phyloP scores from a whole-genome alignment of 2,329 filamentous ascomycete species.

The Aspergillus ruber region DNA sequence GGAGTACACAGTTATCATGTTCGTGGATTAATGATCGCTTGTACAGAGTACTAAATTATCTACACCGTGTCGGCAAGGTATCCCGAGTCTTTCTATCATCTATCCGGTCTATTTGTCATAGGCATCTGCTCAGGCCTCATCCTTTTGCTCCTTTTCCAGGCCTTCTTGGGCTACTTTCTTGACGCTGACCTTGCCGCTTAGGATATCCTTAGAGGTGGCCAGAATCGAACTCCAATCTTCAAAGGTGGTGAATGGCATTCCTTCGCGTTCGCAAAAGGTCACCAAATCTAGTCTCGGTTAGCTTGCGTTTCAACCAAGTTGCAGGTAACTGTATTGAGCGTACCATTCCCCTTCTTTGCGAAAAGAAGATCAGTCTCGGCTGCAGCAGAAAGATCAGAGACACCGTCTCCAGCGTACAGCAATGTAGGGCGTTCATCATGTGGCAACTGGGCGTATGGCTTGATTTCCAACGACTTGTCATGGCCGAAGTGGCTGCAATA shows the following conservation, averaged over 20 bases:
- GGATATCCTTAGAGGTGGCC: conserved; percentile 67
- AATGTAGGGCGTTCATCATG: conserved; percentile 65
- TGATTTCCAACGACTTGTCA: conserved; percentile 89
- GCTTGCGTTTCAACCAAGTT: conserved; percentile 8
- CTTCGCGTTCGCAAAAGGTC: conserved; percentile 74
- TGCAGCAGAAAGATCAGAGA: conserved; percentile 86
- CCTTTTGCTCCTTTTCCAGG: conserved; percentile 7
- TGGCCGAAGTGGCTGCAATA: conserved; percentile 71
- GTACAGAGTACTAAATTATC: background rate
- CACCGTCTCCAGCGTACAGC: conserved; percentile 93
- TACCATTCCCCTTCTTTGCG: conserved; percentile 82
- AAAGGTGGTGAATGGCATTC: conserved; percentile 83
- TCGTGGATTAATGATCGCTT: no score
- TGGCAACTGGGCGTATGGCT: conserved; percentile 68
- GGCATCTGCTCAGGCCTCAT: conserved; percentile 3
- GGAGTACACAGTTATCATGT: no score
- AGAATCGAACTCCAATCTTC: conserved; percentile 76
- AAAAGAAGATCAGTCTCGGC: conserved; percentile 90
- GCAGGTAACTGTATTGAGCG: conserved; percentile 18
- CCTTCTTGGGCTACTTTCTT: conserved; percentile 60
- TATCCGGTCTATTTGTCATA: background rate
- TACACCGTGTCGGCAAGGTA: no score
- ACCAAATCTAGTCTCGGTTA: conserved; percentile 62
- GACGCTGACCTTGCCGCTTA: conserved; percentile 63
- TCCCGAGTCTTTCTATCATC: background rate